Conservation (phyloP, 2,329 filamentous ascomycete species). For the Aspergillus fructus region DNA sequence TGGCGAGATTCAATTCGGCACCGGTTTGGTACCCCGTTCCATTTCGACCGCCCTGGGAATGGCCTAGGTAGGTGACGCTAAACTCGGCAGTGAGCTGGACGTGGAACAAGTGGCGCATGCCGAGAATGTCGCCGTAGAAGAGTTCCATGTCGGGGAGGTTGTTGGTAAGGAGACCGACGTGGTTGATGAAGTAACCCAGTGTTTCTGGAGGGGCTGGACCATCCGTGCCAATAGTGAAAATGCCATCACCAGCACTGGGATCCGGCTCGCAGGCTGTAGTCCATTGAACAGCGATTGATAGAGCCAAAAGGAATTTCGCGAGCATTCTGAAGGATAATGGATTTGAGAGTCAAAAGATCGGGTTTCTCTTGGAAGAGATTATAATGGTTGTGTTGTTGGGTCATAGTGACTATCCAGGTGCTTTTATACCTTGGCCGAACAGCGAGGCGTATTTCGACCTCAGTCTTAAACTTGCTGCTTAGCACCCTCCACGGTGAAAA, state of each 20-base stretch:
- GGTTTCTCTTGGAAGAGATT: not conserved
- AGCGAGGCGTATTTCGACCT: not conserved
- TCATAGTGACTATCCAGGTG: not conserved
- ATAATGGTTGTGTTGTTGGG: not conserved
- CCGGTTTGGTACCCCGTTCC: slow-evolving; percentile 6
- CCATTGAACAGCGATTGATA: slow-evolving; percentile 2
- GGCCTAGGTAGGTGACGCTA: slow-evolving; percentile 5
- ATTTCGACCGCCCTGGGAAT: slow-evolving; percentile 5
- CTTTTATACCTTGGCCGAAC: not conserved
- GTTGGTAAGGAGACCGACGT: slow-evolving; percentile 8
- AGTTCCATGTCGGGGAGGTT: not conserved
- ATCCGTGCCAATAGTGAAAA: slow-evolving; percentile 3
- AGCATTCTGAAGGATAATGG: not conserved
- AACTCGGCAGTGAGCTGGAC: not conserved
- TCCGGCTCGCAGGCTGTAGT: not conserved
- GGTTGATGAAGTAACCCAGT: slow-evolving; percentile 8
- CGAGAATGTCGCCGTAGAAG: slow-evolving; percentile 6
- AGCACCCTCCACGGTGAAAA: not conserved
- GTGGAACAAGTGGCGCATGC: slow-evolving; percentile 8
- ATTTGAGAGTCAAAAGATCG: not conserved
- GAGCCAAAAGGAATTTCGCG: not conserved
- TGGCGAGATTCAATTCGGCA: not conserved
- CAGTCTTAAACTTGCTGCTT: not conserved
- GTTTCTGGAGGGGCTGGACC: slow-evolving; percentile 6
- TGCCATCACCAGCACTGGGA: not conserved